phyloP scores from a whole-genome alignment of 495 filamentous ascomycete species.

The Sphaerosporella brunnea region DNA sequence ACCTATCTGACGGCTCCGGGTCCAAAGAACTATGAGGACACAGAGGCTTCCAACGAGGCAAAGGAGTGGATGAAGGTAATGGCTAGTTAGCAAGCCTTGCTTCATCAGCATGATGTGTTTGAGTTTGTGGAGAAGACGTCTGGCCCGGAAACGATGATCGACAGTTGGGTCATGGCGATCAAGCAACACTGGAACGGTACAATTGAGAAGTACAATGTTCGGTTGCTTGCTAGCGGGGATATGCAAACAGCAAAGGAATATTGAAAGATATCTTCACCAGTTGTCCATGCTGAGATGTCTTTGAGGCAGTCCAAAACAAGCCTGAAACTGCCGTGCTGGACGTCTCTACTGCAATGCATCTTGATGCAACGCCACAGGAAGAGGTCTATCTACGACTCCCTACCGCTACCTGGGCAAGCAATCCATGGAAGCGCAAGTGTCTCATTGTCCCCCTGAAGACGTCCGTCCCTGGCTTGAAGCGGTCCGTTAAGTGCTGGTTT shows the following conservation, averaged over 20 bases:
- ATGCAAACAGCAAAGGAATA: too few species aligned
- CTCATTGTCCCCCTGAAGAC: background rate
- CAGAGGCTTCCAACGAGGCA: too few species aligned
- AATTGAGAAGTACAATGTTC: constrained; percentile 2
- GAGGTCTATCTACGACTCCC: background rate
- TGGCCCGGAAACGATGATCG: background rate
- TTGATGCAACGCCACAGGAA: background rate
- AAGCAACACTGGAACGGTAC: background rate
- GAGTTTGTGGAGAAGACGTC: background rate
- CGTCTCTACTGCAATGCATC: too few species aligned
- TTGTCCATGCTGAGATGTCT: background rate
- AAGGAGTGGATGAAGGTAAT: too few species aligned
- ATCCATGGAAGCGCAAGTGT: background rate
- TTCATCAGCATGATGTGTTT: background rate
- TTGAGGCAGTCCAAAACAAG: background rate
- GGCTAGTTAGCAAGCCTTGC: too few species aligned
- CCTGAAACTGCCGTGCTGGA: background rate
- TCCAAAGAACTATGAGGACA: too few species aligned
- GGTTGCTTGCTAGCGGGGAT: too few species aligned
- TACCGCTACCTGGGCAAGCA: background rate
- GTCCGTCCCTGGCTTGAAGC: background rate
- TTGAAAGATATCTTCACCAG: too few species aligned
- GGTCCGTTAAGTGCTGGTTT: too few species aligned
- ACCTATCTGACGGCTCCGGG: too few species aligned
- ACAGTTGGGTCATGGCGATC: background rate